Conservation (phyloP, 2,329 filamentous ascomycete species). For the Phialophora chinensis region DNA sequence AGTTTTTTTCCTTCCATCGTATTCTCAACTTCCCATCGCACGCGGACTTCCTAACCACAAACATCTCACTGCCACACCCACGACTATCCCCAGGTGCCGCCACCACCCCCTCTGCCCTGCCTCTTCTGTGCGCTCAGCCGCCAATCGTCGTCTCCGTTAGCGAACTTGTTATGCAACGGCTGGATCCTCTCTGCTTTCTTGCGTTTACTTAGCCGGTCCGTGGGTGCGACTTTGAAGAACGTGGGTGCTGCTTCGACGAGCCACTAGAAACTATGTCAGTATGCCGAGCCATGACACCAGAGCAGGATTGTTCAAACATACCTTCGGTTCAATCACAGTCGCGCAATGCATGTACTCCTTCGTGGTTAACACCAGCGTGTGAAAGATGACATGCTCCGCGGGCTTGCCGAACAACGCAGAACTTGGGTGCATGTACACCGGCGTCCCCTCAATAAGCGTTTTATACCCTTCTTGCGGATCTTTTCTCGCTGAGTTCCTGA, state of each 20-base stretch:
- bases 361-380: slow-evolving; percentile 61
- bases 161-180: slow-evolving; percentile 91
- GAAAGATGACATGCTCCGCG: slow-evolving; percentile 94
- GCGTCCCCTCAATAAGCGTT: slow-evolving; percentile 92
- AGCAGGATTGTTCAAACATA: slow-evolving; percentile 37
- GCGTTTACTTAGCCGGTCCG: slow-evolving; percentile 83
- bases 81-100: slow-evolving; percentile 80
- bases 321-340: slow-evolving; percentile 88
- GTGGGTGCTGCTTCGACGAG: slow-evolving; percentile 96
- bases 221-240: slow-evolving; percentile 96
- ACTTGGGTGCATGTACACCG: slow-evolving; percentile 91
- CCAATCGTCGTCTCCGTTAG: slow-evolving; percentile 95
- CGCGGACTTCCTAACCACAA: neutral
- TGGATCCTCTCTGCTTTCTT: slow-evolving; percentile 95
- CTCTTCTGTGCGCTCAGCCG: slow-evolving; percentile 84
- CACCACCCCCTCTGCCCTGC: slow-evolving; percentile 81
- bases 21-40: neutral
- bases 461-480: slow-evolving; percentile 97
- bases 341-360: slow-evolving; percentile 99
- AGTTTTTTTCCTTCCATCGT: no score
- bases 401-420: slow-evolving; percentile 94
- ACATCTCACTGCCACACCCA: neutral
- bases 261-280: slow-evolving; percentile 53
- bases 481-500: slow-evolving; percentile 92
- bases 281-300: neutral